Base-by-base conservation (phyloP, 1,139 yeast species). In the Diutina rugosa region DNA sequence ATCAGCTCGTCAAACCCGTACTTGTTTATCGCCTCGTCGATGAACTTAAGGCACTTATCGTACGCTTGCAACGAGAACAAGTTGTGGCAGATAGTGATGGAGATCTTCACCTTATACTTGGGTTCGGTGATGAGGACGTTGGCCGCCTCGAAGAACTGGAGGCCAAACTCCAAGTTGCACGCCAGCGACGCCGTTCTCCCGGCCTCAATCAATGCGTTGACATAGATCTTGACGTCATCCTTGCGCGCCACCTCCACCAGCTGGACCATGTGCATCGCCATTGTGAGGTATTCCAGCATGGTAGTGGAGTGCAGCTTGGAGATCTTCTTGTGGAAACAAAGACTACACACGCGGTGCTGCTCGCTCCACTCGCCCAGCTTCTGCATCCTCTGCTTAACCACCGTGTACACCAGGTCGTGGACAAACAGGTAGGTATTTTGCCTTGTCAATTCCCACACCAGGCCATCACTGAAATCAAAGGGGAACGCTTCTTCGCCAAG, bases 331-430 rank as follows among this genome's bases (percentile, higher is more conserved):
- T 72, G 69, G 55, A 71, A 64, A 26, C 81, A 65, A 56, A 79
- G 61, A 0, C 81, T 84, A 64, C 80, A 75, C 5, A 64, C 56
- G 46, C 76, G 67, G 57, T 79, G 80, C 41, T 66, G 66, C 28
- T 66, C 66, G 21, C 66, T 64, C 6, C 73, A 67, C 56, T 72
- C 74, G 1, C 65, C 63, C 0, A 60, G 59, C 0, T 60, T 57
- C 38, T 65, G 60, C 59, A 75, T 58, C 28, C 69, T 70, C 32
- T 64, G 64, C n/a, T 68, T 56, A 3, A 74, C 57, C 28, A 61
- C 59, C 6, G 63, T 61, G 58, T 72, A 64, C 58, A 78, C 60
- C 38, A 75, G 62, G 62, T 77, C 69, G 62, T 73, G 83, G 59
- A 64, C 61, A 66, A 67, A 78, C 56, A 58, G 70, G 64, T 61